A percentile compares a stretch with the other conserved stretches of the same genome.
Evolutionary conservation across 2,329 filamentous ascomycete genomes (phyloP).

Genomic region (Hypoxylon sp.): DNA sequence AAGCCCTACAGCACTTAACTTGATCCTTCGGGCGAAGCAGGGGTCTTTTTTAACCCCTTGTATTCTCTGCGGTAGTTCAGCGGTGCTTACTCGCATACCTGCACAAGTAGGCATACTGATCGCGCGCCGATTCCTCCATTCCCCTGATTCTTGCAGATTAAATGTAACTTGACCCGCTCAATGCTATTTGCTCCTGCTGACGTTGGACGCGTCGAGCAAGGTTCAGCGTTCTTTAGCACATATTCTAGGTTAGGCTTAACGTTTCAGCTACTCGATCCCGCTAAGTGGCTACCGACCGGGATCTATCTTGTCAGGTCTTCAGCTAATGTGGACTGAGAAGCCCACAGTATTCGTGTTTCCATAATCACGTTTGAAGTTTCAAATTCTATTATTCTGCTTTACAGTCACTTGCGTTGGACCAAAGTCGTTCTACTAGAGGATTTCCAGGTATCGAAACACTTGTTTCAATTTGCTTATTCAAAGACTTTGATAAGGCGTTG

Average conservation of each 20-base stretch:
- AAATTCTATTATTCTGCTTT: no score
- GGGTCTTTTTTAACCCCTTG: background rate
- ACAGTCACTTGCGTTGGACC: no score
- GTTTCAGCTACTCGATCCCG: constrained; percentile 37
- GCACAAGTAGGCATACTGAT: background rate
- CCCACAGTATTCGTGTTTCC: constrained; percentile 26
- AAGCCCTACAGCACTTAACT: background rate
- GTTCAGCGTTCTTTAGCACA: constrained; percentile 19
- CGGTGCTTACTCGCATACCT: constrained; percentile 22
- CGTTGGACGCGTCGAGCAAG: background rate
- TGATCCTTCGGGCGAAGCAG: background rate
- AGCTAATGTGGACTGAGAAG: constrained; percentile 18
- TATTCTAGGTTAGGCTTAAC: constrained; percentile 35
- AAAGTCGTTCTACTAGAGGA: no score
- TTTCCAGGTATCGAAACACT: background rate
- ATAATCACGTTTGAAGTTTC: no score
- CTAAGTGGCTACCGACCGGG: constrained; percentile 16
- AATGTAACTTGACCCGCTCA: background rate
- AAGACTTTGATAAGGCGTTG: background rate
- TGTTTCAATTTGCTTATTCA: background rate
- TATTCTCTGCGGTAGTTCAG: constrained; percentile 6
- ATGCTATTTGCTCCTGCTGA: background rate
- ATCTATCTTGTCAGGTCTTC: constrained; percentile 9
- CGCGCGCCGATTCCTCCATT: background rate
- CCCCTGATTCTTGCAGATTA: background rate